These are phyloP conservation scores for Alternaria sp. DNA, from an alignment of 2,329 filamentous ascomycete genomes.

Conservation along the genomic window DNA sequence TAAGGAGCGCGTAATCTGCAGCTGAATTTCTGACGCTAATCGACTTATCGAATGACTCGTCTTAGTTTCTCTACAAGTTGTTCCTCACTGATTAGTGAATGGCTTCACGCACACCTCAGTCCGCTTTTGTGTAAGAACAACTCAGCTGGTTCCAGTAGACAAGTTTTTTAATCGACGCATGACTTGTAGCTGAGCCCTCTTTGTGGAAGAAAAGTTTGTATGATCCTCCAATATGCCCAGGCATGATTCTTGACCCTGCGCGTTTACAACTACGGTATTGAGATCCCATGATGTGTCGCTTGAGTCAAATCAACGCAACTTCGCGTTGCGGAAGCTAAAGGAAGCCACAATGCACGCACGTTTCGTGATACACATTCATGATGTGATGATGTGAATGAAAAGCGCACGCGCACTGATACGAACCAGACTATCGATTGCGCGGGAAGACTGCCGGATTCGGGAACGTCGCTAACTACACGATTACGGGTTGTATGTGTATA, in stretches of 20 bases:
- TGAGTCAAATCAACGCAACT: not conserved
- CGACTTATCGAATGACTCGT: not conserved
- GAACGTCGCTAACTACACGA: constrained; percentile 2
- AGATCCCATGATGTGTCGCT: not conserved
- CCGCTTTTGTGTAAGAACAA: not conserved
- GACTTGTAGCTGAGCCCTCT: not conserved
- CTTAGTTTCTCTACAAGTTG: not conserved
- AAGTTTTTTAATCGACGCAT: not conserved
- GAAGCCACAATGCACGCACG: not conserved
- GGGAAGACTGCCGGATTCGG: constrained; percentile 9
- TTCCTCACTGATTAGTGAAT: not conserved
- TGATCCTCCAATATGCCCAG: not conserved
- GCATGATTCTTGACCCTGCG: not conserved
- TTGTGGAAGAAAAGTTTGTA: not conserved
- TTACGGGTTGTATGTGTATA: constrained; percentile 6
- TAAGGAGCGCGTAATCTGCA: not conserved
- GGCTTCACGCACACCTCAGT: not conserved
- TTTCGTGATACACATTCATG: not conserved
- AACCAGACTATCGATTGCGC: constrained; percentile 16
- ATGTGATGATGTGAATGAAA: not conserved
- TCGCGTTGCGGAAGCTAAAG: not conserved
- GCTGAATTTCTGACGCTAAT: not conserved
- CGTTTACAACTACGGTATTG: not conserved
- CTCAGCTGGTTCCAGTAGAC: no score
- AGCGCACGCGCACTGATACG: constrained; percentile 8